These are phyloP conservation scores for Penicillium sp. DNA, from an alignment of 2,329 filamentous ascomycete genomes.

Conservation along the genomic window DNA sequence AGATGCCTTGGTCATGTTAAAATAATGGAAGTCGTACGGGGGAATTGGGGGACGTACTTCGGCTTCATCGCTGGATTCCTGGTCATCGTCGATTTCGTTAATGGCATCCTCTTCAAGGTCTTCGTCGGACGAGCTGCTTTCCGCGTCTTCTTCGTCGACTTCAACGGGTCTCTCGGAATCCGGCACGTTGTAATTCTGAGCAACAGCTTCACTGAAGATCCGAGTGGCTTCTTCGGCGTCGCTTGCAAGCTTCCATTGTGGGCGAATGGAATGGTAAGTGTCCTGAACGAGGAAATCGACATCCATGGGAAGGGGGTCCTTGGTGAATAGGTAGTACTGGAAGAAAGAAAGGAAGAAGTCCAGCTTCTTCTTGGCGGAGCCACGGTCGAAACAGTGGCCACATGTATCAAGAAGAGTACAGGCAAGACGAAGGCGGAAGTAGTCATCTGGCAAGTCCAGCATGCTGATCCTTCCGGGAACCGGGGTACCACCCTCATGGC, in stretches of 20 bases:
- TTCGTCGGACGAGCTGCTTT: constrained; percentile 73
- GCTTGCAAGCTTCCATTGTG: constrained; percentile 86
- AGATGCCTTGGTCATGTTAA: constrained; percentile 38
- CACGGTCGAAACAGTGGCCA: constrained; percentile 93
- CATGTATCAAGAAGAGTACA: constrained; percentile 91
- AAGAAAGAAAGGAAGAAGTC: constrained; percentile 98
- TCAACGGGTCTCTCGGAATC: constrained; percentile 70
- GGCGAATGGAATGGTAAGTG: constrained; percentile 78
- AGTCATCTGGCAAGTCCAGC: constrained; percentile 89
- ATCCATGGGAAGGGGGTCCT: constrained; percentile 89
- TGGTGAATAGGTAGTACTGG: constrained; percentile 89
- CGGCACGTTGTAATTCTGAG: constrained; percentile 81
- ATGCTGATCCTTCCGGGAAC: constrained; percentile 73
- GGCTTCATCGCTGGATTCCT: constrained; percentile 52
- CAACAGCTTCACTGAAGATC: constrained; percentile 82
- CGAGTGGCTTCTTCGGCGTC: constrained; percentile 80
- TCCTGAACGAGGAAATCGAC: constrained; percentile 97
- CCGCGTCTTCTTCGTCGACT: constrained; percentile 73
- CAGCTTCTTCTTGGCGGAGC: constrained; percentile 91
- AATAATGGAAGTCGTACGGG: constrained; percentile 1
- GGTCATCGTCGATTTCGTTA: constrained; percentile 58
- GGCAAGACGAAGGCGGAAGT: constrained; percentile 89
- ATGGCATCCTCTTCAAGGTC: constrained; percentile 64
- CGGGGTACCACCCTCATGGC: constrained; percentile 79
- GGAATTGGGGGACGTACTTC: constrained; percentile 32